Conservation (phyloP, 306 rosid species). For the Cyclanthera cordifolia region DNA sequence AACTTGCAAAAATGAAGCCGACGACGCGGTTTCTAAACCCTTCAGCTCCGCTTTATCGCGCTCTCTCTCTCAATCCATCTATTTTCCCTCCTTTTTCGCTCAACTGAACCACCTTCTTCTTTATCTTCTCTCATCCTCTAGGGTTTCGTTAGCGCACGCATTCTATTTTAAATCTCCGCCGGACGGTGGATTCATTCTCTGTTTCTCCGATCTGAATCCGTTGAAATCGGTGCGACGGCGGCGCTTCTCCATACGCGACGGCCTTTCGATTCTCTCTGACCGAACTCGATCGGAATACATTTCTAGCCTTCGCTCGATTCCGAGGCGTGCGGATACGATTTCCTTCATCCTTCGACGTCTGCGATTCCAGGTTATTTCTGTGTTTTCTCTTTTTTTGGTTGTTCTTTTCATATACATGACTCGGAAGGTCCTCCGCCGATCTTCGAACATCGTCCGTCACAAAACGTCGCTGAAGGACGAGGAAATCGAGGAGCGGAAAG, state of each 20-base stretch:
- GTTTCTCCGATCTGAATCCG: not conserved
- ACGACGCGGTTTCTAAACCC: too few species aligned
- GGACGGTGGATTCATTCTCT: not conserved
- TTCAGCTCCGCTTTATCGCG: too few species aligned
- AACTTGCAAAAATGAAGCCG: too few species aligned
- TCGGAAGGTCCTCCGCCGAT: not conserved
- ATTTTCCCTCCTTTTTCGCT: not conserved
- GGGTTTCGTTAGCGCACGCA: not conserved
- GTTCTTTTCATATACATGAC: not conserved
- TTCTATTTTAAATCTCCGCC: too few species aligned
- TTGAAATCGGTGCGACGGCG: not conserved
- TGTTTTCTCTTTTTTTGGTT: too few species aligned
- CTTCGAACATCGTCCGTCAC: not conserved
- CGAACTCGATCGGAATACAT: not conserved
- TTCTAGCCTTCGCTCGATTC: too few species aligned
- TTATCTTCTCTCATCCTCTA: not conserved
- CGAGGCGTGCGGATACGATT: not conserved
- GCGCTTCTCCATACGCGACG: too few species aligned
- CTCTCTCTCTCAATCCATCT: not conserved
- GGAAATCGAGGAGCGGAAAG: not conserved
- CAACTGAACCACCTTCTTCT: not conserved
- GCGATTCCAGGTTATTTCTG: not conserved
- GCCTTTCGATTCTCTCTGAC: too few species aligned
- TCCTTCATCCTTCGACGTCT: not conserved
- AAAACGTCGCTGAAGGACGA: not conserved